Base-by-base conservation (phyloP, 1,284 basidiomycete genomes). In the Trametes polyzona region DNA sequence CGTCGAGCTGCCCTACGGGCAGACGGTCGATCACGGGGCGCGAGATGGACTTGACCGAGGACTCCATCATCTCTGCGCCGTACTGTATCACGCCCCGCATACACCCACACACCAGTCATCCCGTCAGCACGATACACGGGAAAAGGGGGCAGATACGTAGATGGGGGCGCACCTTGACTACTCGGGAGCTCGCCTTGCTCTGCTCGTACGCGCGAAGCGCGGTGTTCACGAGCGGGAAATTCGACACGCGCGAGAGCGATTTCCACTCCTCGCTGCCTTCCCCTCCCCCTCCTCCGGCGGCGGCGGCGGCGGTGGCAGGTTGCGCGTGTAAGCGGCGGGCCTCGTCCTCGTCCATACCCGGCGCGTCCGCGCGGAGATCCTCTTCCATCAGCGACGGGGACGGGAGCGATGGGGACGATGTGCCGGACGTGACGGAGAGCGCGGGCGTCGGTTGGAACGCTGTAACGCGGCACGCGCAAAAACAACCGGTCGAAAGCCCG, bases 61-160 rank as follows among this genome's bases (percentile, higher is more conserved):
- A 91, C 73, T 95, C 93, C 76, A 95, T 86, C 78, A 95, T 89
- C 70, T 90, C 90, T 19, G 90, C 93, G 54, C 93, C 91, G 69
- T 93, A 94, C 91, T 93, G 63, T 47, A 35, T 24, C 36, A 26
- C 26, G 23, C 17, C 36, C 26, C 17, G 19, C n/a, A n/a, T n/a
- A n/a, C n/a, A 26, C 11, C 16, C 29, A 17, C 21, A 40, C 35
- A 14, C 49, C 24, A 7, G 47, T 57, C 26, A 53, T n/a, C 14
- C 11, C 21, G 26, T 8, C 26, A 29, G 10, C 12, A 47, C 16
- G 2, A 26, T 17, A 26, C n/a, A 14, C 8, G 17, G 32, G 33
- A 33, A 29, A 26, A 30, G 26, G 36, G 32, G 43, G 26, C 32
- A 30, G n/a, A n/a, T n/a, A n/a, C n/a, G n/a, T n/a, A n/a, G n/a